A percentile compares a stretch with the other conserved stretches of the same genome.
Evolutionary conservation across 805 yeast species (phyloP).

Genomic region (Komagataella populi): DNA sequence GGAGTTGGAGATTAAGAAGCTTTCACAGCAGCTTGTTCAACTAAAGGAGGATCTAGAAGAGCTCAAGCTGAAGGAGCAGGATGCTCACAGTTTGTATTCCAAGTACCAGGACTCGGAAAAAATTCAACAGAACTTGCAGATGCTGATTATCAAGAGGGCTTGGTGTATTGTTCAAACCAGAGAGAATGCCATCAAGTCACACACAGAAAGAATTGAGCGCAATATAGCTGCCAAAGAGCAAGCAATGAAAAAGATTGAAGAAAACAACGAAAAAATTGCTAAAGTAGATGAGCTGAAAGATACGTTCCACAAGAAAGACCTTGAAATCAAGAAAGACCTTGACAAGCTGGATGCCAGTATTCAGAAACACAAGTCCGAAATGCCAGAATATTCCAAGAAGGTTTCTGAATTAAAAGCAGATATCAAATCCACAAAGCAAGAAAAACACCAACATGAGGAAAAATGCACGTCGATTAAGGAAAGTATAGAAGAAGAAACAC

Average conservation of each 20-base stretch:
- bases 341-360: background rate
- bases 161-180: constrained; percentile 28
- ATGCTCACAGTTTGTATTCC: constrained; percentile 25
- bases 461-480: background rate
- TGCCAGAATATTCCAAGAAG: background rate
- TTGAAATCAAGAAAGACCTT: background rate
- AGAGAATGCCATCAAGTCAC: constrained; percentile 7
- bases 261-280: constrained; percentile 7
- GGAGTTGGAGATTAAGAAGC: constrained; percentile 17
- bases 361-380: background rate
- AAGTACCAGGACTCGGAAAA: constrained; percentile 26
- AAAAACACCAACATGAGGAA: background rate
- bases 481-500: background rate
- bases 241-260: constrained; percentile 7
- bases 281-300: constrained; percentile 12
- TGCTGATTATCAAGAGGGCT: constrained; percentile 30
- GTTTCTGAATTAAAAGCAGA: background rate
- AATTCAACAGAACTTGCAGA: constrained; percentile 21
- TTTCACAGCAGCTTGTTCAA: constrained; percentile 24
- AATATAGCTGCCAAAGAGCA: constrained; percentile 11
- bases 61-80: constrained; percentile 24
- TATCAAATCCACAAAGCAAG: background rate
- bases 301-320: background rate
- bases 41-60: constrained; percentile 24
- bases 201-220: constrained; percentile 9